These are phyloP conservation scores for Ophiocordyceps robertsii DNA, from an alignment of 2,329 filamentous ascomycete species.

Conservation along the genomic window DNA sequence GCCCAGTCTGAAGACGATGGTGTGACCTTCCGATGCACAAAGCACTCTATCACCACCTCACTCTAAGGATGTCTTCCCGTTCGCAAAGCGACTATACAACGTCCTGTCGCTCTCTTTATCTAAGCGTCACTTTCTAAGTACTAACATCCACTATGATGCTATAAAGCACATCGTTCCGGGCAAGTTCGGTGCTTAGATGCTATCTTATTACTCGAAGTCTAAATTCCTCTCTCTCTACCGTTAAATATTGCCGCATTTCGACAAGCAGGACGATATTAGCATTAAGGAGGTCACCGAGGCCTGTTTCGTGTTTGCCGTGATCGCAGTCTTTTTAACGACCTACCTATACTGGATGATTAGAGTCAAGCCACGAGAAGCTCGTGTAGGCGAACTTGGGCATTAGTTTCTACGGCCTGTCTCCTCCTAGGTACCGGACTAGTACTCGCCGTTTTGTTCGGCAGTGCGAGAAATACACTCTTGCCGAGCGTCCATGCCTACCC, in stretches of 20 bases:
- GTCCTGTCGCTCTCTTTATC: too few species aligned
- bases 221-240: neutral
- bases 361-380: neutral
- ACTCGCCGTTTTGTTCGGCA: neutral
- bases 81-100: too few species aligned
- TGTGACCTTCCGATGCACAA: neutral
- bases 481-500: neutral
- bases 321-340: neutral
- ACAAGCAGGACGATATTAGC: neutral
- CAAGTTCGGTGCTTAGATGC: neutral
- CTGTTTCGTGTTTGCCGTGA: too few species aligned
- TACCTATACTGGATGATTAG: neutral
- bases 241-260: neutral
- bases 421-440: neutral
- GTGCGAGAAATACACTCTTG: neutral
- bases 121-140: too few species aligned
- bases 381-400: neutral
- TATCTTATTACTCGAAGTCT: neutral
- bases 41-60: neutral
- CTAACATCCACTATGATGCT: neutral
- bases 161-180: neutral
- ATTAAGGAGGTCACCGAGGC: too few species aligned
- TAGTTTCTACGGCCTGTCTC: neutral
- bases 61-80: too few species aligned
- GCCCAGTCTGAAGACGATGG: neutral